phyloP scores from a whole-genome alignment of 2,329 filamentous ascomycete species.

The Cercospora zeina region DNA sequence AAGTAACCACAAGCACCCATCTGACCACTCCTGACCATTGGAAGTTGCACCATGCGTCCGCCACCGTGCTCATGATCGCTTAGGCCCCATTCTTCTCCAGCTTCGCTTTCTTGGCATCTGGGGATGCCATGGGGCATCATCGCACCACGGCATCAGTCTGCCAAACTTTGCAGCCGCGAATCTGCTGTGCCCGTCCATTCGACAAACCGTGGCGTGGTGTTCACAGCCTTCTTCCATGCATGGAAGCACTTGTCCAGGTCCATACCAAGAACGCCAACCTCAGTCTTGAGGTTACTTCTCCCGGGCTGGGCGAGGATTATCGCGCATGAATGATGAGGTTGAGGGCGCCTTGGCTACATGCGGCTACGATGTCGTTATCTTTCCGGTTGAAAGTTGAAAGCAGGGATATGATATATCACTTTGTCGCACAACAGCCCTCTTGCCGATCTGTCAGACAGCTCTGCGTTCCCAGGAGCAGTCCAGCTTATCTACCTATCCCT shows the following conservation, averaged over 20 bases:
- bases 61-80: conserved; percentile 12
- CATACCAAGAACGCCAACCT: conserved; percentile 16
- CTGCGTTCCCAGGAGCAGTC: conserved; percentile 9
- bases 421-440: conserved; percentile 18
- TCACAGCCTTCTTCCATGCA: conserved; percentile 19
- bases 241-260: too few relatives aligned
- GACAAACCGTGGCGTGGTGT: not conserved
- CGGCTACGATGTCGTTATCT: conserved; percentile 6
- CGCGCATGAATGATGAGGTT: conserved; percentile 10
- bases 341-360: conserved; percentile 21
- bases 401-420: conserved; percentile 17
- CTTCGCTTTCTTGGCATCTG: conserved; percentile 16
- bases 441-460: conserved; percentile 8
- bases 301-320: conserved; percentile 19
- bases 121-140: conserved; percentile 6
- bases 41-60: conserved; percentile 2
- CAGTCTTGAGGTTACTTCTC: conserved; percentile 16
- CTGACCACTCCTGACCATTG: conserved; percentile 6
- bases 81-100: conserved; percentile 15
- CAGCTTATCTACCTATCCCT: conserved; percentile 1
- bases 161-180: not conserved
- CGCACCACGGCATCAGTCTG: not conserved
- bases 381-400: conserved; percentile 22
- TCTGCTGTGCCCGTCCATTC: conserved; percentile 5
- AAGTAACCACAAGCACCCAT: conserved; percentile 4